A percentile compares a stretch with the other conserved stretches of the same genome.
Evolutionary conservation across 345 rosid genomes (phyloP).

Genomic region (Laguncularia racemosa): DNA sequence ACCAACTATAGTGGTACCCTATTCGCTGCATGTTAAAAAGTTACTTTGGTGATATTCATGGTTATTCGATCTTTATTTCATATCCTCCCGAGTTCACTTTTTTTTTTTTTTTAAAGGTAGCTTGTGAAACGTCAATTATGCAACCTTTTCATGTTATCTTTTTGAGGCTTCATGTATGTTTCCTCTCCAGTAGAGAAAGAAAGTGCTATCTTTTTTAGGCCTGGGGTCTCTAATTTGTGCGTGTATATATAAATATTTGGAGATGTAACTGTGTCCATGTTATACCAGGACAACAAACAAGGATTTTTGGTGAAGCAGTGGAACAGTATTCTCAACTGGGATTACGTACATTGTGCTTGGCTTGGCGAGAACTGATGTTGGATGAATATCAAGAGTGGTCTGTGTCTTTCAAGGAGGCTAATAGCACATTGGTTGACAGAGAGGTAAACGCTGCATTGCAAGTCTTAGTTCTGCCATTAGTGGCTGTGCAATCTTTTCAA

Average conservation of each 20-base stretch:
- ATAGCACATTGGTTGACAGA: constrained; percentile 86
- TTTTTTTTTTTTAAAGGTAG: too few species aligned
- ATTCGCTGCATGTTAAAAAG: too few species aligned
- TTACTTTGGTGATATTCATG: too few species aligned
- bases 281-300: constrained; percentile 77
- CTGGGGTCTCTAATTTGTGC: background rate
- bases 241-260: constrained; percentile 1
- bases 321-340: constrained; percentile 93
- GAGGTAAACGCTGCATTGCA: constrained; percentile 53
- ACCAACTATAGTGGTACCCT: too few species aligned
- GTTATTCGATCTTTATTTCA: too few species aligned
- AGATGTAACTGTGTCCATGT: constrained; percentile 10
- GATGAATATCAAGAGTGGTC: constrained; percentile 89
- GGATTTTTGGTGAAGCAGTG: constrained; percentile 73
- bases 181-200: too few species aligned
- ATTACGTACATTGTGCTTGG: constrained; percentile 89
- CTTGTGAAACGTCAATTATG: too few species aligned
- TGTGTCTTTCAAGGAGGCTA: constrained; percentile 84
- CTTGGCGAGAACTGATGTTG: constrained; percentile 84
- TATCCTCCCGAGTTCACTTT: too few species aligned
- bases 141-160: too few species aligned
- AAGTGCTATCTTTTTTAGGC: background rate
- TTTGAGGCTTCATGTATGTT: too few species aligned
- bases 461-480: background rate
- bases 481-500: background rate